Evolutionary conservation across 2,329 filamentous ascomycete genomes (phyloP).

Genomic region (Pleomassaria siparia): DNA sequence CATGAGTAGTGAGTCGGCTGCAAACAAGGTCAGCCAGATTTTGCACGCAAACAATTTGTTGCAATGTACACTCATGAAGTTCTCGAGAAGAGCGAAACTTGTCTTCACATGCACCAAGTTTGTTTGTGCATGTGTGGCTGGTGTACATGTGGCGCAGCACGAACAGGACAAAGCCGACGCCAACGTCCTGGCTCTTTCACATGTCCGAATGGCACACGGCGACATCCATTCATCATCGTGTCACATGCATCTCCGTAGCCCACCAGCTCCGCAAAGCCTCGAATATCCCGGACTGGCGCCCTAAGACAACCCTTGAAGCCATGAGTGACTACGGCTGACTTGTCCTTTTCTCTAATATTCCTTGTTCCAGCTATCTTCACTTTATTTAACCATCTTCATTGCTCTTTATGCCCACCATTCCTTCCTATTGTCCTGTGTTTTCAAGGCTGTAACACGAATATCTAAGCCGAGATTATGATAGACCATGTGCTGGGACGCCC

Average conservation of each 20-base stretch:
- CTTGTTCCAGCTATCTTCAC: background rate
- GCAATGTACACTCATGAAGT: too few relatives aligned
- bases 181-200: constrained; percentile 16
- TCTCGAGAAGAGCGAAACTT: too few relatives aligned
- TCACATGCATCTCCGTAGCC: constrained; percentile 13
- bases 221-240: background rate
- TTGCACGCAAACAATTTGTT: background rate
- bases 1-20: background rate
- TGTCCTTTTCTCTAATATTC: background rate
- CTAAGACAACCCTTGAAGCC: background rate
- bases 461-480: constrained; percentile 34
- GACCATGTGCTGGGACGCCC: constrained; percentile 92
- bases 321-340: constrained; percentile 18
- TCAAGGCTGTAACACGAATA: too few relatives aligned
- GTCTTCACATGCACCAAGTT: too few relatives aligned
- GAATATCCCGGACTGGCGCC: background rate
- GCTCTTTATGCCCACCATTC: background rate
- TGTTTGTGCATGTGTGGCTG: background rate
- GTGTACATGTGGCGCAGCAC: background rate
- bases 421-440: background rate
- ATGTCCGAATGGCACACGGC: constrained; percentile 10
- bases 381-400: background rate
- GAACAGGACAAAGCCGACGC: constrained; percentile 6
- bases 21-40: background rate
- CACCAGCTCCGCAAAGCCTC: constrained; percentile 2